phyloP scores from a whole-genome alignment of 2,329 filamentous ascomycete species.

The Aspergillus aculeatus region DNA sequence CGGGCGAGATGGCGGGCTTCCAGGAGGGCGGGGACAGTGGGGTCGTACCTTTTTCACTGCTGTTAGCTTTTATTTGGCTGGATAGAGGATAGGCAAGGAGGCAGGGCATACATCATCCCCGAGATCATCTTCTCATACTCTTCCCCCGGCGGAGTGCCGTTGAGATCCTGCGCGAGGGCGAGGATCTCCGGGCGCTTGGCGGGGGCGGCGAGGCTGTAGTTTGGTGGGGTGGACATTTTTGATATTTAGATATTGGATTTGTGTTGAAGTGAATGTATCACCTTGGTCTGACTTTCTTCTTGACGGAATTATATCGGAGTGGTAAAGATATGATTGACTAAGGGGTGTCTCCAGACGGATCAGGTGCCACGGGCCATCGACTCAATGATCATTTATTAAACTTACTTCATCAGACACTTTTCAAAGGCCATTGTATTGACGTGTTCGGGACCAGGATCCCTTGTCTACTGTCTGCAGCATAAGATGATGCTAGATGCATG shows the following conservation, averaged over 20 bases:
- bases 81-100: not conserved
- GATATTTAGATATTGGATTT: not conserved
- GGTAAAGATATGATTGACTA: too few species aligned
- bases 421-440: not conserved
- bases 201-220: not conserved
- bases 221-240: not conserved
- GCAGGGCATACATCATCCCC: slow-evolving; percentile 11
- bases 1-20: slow-evolving; percentile 11
- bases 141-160: slow-evolving; percentile 5
- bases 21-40: slow-evolving; percentile 12
- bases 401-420: too few species aligned
- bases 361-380: too few species aligned
- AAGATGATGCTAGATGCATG: not conserved
- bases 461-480: not conserved
- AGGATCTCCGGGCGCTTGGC: not conserved
- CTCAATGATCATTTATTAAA: too few species aligned
- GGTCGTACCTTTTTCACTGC: slow-evolving; percentile 7
- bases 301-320: too few species aligned
- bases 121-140: slow-evolving; percentile 17
- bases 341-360: too few species aligned
- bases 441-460: not conserved
- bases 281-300: too few species aligned
- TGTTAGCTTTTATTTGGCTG: not conserved
- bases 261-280: too few species aligned
- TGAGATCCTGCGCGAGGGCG: not conserved